Base-by-base conservation (phyloP, 2,329 filamentous ascomycete species). In the Trichoderma sp. region DNA sequence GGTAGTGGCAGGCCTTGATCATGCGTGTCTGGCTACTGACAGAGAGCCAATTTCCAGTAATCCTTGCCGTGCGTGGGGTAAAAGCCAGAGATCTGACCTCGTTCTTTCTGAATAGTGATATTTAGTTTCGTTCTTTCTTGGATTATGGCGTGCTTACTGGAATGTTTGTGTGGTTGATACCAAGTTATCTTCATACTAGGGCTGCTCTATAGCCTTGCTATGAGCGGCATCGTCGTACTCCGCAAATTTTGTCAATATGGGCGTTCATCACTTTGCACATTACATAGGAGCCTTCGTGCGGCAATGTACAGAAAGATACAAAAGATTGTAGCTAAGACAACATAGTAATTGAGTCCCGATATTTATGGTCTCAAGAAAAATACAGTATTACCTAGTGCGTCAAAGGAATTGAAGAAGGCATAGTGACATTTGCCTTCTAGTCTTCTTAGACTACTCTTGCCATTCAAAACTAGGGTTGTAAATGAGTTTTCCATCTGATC, bases 61-160 rank as follows among this genome's bases (percentile, higher is more conserved):
- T 64, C 49, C 3, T 56, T n/a, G 37, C 46, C 61, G 14, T 55
- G 24, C 3, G 32, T 30, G 6, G 43, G 55, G 18, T 18, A 65
- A 6, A 56, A 56, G 2, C 34, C 61, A 14, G 51, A 51, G 4
- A 56, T 30, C 5, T 39, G 18, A n/a, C 1, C 10, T 24, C 21
- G 51, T 32, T 56, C 51, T 10, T 65, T 65, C 55, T 65, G 34
- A 24, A 65, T 55, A 8, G 60, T 55, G 24, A 49, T 32, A 30
- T 64, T 26, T 26, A 26, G 26, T 26, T 64, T 28, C 3, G 37
- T 34, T 2, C 60, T 43, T 37, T 49, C 60, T 1, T 51, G 32
- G 18, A 64, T 55, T 5, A 64, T 26, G 30, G 49, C 13, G 10
- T 64, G 24, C 4, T 55, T 32, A 5, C 49, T 49, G 5, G 51